Percentiles rank a stretch among this genome's conserved stretches.
Conservation (phyloP, 2,329 filamentous ascomycete species). For the Sarocladium strictum region DNA sequence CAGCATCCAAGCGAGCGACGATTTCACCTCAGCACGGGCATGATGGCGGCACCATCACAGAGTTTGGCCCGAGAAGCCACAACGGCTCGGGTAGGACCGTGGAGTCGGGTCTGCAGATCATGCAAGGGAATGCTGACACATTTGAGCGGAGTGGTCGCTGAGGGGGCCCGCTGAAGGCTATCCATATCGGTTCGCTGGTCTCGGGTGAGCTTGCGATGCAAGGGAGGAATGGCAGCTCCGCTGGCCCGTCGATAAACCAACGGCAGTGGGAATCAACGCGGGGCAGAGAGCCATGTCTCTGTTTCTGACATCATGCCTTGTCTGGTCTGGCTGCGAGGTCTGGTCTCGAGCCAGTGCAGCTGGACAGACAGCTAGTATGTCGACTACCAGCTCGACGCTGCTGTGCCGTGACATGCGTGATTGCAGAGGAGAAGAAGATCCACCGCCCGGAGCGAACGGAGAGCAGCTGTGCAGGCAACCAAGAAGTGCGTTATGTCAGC, state of each 20-base stretch:
- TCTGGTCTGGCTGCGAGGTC: no score
- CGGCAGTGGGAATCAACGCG: background rate
- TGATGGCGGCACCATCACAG: no score
- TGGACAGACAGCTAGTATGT: no score
- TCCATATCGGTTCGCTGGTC: background rate
- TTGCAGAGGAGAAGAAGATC: no score
- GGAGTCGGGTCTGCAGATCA: constrained; percentile 6
- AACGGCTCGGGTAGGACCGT: background rate
- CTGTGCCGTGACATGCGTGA: no score
- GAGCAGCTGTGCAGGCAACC: background rate
- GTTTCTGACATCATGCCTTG: constrained; percentile 3
- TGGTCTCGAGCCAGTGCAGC: no score
- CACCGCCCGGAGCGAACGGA: no score
- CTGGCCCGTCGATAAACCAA: background rate
- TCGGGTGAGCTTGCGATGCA: constrained; percentile 6
- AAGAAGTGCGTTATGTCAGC: background rate
- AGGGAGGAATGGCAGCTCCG: background rate
- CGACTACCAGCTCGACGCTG: no score
- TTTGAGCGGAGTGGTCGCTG: background rate
- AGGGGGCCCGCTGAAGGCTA: background rate
- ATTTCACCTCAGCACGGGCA: no score
- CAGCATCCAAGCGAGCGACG: background rate
- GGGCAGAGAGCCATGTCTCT: background rate
- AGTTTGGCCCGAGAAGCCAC: background rate
- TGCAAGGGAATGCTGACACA: constrained; percentile 7